These are phyloP conservation scores for Fragaria vesca DNA, from an alignment of 306 rosid genomes.

Conservation along the genomic window DNA sequence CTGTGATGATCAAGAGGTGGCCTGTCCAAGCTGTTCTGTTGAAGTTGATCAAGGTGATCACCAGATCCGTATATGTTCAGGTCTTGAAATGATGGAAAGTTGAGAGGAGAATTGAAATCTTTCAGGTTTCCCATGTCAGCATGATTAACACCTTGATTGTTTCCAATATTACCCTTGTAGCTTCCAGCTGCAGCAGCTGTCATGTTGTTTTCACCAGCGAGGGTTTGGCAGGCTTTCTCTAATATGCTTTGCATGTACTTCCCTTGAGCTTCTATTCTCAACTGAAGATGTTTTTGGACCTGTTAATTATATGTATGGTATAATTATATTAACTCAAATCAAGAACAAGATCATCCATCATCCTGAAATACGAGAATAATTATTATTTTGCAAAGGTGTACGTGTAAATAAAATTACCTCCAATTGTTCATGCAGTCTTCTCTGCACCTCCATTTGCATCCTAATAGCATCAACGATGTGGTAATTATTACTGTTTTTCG, in stretches of 20 bases:
- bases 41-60: constrained; percentile 67
- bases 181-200: constrained; percentile 41
- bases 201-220: constrained; percentile 88
- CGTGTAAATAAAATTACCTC: constrained; percentile 51
- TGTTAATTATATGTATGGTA: constrained; percentile 35
- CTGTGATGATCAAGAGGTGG: constrained; percentile 49
- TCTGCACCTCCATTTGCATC: constrained; percentile 99
- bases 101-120: constrained; percentile 68
- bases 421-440: constrained; percentile 93
- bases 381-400: background rate
- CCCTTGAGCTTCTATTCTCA: constrained; percentile 98
- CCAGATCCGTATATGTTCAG: constrained; percentile 69
- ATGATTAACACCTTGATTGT: constrained; percentile 26
- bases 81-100: constrained; percentile 84
- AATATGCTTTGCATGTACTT: constrained; percentile 99
- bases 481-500: constrained; percentile 56
- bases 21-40: constrained; percentile 51
- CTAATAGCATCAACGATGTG: constrained; percentile 70
- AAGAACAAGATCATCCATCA: background rate
- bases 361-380: background rate
- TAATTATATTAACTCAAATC: constrained; percentile 3
- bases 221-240: constrained; percentile 98
- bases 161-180: constrained; percentile 51
- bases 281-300: constrained; percentile 94
- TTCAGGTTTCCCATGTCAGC: constrained; percentile 64